Evolutionary conservation across 768 basidiomycete species (phyloP).

Genomic region (Sutorius australiensis): DNA sequence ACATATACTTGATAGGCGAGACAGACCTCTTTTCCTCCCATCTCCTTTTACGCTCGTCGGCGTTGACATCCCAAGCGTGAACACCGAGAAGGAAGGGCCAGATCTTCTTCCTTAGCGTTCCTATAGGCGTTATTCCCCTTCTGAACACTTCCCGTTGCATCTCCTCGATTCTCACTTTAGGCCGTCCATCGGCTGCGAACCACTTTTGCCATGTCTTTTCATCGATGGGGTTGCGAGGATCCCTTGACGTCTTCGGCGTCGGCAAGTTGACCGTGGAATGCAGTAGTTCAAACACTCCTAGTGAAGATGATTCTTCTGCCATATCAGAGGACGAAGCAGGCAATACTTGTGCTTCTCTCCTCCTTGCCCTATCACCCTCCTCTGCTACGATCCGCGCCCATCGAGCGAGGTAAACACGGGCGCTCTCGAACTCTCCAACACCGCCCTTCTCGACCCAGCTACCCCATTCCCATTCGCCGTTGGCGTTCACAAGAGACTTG

Average conservation of each 20-base stretch:
- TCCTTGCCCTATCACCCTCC: slow-evolving; percentile 88
- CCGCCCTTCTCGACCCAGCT: slow-evolving; percentile 92
- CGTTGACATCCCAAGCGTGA: slow-evolving; percentile 71
- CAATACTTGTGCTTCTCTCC: slow-evolving; percentile 70
- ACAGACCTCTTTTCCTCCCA: slow-evolving; percentile 66
- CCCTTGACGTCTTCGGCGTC: slow-evolving; percentile 77
- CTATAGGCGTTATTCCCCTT: slow-evolving; percentile 57
- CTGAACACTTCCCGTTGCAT: slow-evolving; percentile 77
- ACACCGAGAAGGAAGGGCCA: slow-evolving; percentile 94
- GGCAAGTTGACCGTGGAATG: slow-evolving; percentile 77
- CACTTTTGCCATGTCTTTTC: slow-evolving; percentile 69
- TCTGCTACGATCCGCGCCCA: slow-evolving; percentile 99
- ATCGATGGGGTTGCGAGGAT: slow-evolving; percentile 74
- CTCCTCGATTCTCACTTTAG: slow-evolving; percentile 61
- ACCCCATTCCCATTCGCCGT: slow-evolving; percentile 90
- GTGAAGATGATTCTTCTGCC: slow-evolving; percentile 62
- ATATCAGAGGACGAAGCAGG: slow-evolving; percentile 48
- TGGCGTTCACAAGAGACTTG: slow-evolving; percentile 80
- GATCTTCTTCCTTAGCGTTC: slow-evolving; percentile 60
- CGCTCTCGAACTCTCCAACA: slow-evolving; percentile 94
- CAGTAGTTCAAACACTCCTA: slow-evolving; percentile 86
- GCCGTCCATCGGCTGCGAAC: slow-evolving; percentile 71
- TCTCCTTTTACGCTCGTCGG: slow-evolving; percentile 51
- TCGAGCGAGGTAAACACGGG: slow-evolving; percentile 90
- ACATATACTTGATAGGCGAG: neutral